Base-by-base conservation (phyloP, 805 yeast species). In the Brettanomyces naardenensis region DNA sequence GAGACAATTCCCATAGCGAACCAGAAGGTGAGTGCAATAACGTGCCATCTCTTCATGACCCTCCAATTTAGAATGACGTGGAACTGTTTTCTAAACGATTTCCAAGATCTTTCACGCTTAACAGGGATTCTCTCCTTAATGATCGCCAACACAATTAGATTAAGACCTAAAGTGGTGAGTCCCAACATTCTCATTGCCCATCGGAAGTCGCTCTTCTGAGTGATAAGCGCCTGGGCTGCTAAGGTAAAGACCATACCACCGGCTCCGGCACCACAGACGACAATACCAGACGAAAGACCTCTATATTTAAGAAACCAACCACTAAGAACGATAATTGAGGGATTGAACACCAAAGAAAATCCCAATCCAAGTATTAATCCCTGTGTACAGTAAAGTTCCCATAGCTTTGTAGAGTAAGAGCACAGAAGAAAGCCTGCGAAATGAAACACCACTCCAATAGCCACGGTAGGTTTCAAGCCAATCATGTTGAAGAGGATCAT, bases 311-410 rank as follows among this genome's bases (percentile, higher is more conserved):
- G 52, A 50, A 76, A 76, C 80, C 81, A 76, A 6, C 69, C 61
- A 0, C 81, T 73, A 18, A 76, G 45, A 4, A 73, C 58, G 23
- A 51, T 54, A 6, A 74, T 63, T 2, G 71, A 65, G 0, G 79
- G 78, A n/a, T 72, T 60, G 45, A 66, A 71, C n/a, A 73, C 53
- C 17, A 73, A 48, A 10, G 71, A 65, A 36, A 71, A 69, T 3
- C 78, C 70, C 4, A 68, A 26, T 1, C 80, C 81, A 26, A 69
- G 63, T 26, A 75, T 39, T 3, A 70, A 41, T 4, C 80, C 80
- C 47, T 75, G 79, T 0, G 78, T 70, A 20, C 68, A 48, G 49
- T 67, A 72, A 13, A 76, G 44, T 37, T 72, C 73, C 66, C 73
- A 68, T 9, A 68, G 53, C n/a, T 68, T 60, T 2, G 59, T 66